A percentile compares a stretch with the other conserved stretches of the same genome.
Conservation (phyloP, 192 early-diverging fungal species). For the Neocallimastix lanati region DNA sequence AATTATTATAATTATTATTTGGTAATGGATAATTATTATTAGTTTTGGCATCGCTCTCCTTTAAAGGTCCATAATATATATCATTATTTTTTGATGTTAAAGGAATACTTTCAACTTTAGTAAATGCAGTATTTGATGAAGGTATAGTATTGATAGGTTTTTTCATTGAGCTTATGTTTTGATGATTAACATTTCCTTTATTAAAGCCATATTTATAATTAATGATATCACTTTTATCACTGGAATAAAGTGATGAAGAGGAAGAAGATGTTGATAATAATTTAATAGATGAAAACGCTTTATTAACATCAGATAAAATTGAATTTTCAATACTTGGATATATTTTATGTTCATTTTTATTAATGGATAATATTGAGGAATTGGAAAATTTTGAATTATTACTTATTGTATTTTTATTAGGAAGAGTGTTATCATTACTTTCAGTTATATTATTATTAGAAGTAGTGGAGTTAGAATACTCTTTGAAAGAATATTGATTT, state of each 20-base stretch:
- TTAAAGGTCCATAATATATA: too few species aligned
- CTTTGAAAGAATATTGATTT: background rate
- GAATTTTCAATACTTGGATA: background rate
- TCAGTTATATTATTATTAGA: background rate
- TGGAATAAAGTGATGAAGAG: background rate
- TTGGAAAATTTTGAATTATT: background rate
- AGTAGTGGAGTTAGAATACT: background rate
- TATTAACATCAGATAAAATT: background rate
- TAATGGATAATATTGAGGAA: background rate
- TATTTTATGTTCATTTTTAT: background rate
- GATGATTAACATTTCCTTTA: too few species aligned
- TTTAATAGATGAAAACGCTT: background rate
- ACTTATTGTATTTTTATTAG: background rate
- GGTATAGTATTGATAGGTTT: too few species aligned
- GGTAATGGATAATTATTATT: too few species aligned
- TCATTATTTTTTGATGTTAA: too few species aligned
- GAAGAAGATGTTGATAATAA: background rate
- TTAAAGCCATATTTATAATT: too few species aligned
- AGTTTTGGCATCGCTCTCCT: too few species aligned
- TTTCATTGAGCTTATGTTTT: too few species aligned
- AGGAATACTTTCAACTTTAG: too few species aligned
- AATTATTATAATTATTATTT: background rate
- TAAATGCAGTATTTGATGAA: too few species aligned
- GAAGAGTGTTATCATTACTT: too few species aligned
- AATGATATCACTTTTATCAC: background rate